Conservation (phyloP, 1,284 basidiomycete genomes). For the Coniophora puteana region DNA sequence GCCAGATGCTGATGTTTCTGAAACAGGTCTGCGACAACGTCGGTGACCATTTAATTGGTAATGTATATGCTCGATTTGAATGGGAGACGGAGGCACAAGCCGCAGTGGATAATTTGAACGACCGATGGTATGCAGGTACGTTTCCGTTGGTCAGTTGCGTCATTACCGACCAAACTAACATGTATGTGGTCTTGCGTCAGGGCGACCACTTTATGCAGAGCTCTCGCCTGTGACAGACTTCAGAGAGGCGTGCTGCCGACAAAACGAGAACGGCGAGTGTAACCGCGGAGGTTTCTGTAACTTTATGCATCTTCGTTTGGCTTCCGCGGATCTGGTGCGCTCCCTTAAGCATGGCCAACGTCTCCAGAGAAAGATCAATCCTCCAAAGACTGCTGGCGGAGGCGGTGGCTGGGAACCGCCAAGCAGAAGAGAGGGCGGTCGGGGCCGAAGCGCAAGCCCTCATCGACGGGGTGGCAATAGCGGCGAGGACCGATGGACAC, state of each 20-base stretch:
- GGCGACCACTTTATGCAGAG: constrained; percentile 96
- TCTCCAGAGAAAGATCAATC: constrained; percentile 74
- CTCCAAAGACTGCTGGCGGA: constrained; percentile 54
- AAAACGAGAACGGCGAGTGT: constrained; percentile 97
- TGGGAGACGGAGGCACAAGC: constrained; percentile 97
- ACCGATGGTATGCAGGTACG: constrained; percentile 96
- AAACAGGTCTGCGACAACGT: constrained; percentile 95
- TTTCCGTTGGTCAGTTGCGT: constrained; percentile 13
- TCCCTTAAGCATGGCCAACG: constrained; percentile 81
- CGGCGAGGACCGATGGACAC: constrained; percentile 76
- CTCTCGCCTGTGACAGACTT: constrained; percentile 99
- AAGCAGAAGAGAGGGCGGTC: constrained; percentile 56
- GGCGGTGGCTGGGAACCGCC: constrained; percentile 84
- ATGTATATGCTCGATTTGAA: constrained; percentile 97
- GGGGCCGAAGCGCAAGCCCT: constrained; percentile 72
- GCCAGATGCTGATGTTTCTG: constrained; percentile 1
- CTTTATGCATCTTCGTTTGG: constrained; percentile 95
- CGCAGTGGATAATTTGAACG: constrained; percentile 91
- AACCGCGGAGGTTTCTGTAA: constrained; percentile 98
- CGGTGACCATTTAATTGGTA: constrained; percentile 97
- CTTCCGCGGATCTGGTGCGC: constrained; percentile 77
- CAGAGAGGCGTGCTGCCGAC: constrained; percentile 96
- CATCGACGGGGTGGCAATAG: constrained; percentile 51
- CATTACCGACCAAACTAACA: constrained; percentile 10
- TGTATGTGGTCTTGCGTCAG: constrained; percentile 35